Evolutionary conservation across 208 protist species (phyloP).

Genomic region (Trypanosoma boissoni): DNA sequence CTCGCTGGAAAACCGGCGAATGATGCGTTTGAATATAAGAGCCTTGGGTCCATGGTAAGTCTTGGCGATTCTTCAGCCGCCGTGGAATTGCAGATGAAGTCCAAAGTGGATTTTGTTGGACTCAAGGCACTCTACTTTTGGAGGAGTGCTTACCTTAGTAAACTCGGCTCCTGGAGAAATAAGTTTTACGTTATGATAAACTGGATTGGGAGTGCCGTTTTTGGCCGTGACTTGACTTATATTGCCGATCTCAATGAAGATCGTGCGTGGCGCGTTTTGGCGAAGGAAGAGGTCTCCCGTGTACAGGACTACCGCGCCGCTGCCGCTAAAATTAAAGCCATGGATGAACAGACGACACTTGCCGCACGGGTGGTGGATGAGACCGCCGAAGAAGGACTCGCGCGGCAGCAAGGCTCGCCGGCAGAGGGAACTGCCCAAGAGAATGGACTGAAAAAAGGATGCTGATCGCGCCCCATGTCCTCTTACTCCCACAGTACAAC

Average conservation of each 20-base stretch:
- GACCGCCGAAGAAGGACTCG: conserved; percentile 30
- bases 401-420: conserved; percentile 14
- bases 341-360: conserved; percentile 33
- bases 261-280: conserved; percentile 55
- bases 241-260: conserved; percentile 81
- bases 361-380: conserved; percentile 40
- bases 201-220: conserved; percentile 74
- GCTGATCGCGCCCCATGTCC: no score
- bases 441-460: background rate
- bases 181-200: conserved; percentile 85
- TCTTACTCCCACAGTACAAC: no score
- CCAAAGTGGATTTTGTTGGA: conserved; percentile 63
- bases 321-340: conserved; percentile 40
- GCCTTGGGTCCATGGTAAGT: conserved; percentile 76
- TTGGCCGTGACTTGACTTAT: conserved; percentile 84
- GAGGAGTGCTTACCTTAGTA: conserved; percentile 86
- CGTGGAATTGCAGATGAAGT: conserved; percentile 20
- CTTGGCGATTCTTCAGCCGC: conserved; percentile 62
- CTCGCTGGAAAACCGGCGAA: conserved; percentile 26
- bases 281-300: conserved; percentile 58
- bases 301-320: conserved; percentile 46
- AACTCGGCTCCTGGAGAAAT: conserved; percentile 75
- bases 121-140: conserved; percentile 78
- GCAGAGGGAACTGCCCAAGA: background rate
- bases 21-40: conserved; percentile 69